Base-by-base conservation (phyloP, 2,329 filamentous ascomycete genomes). In the Torrubiella hemipterigena region DNA sequence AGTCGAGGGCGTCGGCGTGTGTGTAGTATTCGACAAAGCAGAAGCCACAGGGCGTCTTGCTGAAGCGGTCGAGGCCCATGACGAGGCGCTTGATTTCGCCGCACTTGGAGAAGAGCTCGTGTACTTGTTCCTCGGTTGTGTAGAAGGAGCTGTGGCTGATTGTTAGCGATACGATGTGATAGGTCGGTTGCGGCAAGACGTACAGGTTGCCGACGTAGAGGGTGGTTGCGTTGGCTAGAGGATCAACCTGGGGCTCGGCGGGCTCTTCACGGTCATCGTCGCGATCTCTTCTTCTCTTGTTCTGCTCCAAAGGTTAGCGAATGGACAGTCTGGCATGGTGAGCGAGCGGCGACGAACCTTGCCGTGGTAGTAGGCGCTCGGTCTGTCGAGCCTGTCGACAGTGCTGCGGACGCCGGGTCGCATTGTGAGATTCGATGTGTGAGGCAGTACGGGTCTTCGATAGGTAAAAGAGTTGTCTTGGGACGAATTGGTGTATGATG, bases 1-100 rank as follows among this genome's bases (percentile, higher is more conserved):
- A 96, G 55, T 98, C 91, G 30, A 98, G 70, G 7, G 91, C 91
- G 56, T 98, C 91, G 52, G 94, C 81, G 56, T 96, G 91, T 18
- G 80, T 95, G 65, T 95, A 96, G 63, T 98, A 98, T 61, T 98
- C 91, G 49, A 98, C 91, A 52, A 98, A 98, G 67, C 91, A 98
- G 68, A 98, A 98, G 24, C 91, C 91, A 58, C 91, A 98, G 2
- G 91, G 91, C 1, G 91, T 98, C 65, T 98, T 98, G 58, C 81
- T 82, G 66, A 91, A 94, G 35, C 91, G 81, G 55, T 98, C 91
- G 31, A 98, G 75, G 30, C 91, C 91, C 91, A 98, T 98, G 42
- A 98, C 76, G 29, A 98, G 74, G 17, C 91, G 83, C 63, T 98
- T 98, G 61, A 98, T 93, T 64, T 96, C 91, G 48, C 91, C 91